phyloP scores from a whole-genome alignment of 1,284 basidiomycete genomes.

The Dichomitus squalens region DNA sequence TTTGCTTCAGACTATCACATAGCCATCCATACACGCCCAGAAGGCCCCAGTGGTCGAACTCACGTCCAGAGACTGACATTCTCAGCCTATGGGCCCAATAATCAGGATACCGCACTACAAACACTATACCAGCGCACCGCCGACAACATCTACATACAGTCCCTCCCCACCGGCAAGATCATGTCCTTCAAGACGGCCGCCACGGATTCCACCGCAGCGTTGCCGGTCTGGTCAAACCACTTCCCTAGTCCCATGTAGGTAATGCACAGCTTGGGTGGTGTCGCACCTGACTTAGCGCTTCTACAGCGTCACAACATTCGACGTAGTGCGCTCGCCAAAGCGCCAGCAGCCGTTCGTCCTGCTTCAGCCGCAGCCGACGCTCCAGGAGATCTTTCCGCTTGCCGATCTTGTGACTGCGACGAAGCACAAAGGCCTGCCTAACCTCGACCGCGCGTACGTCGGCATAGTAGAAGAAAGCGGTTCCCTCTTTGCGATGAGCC shows the following conservation, averaged over 20 bases:
- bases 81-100: conserved; percentile 85
- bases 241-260: conserved; percentile 62
- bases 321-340: conserved; percentile 57
- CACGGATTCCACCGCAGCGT: conserved; percentile 28
- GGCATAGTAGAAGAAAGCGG: conserved; percentile 72
- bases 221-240: conserved; percentile 57
- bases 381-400: conserved; percentile 63
- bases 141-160: conserved; percentile 78
- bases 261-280: neutral
- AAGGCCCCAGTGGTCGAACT: conserved; percentile 37
- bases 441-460: conserved; percentile 66
- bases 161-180: conserved; percentile 75
- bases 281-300: conserved; percentile 5
- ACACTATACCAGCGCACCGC: conserved; percentile 66
- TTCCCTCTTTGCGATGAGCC: conserved; percentile 80
- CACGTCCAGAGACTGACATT: conserved; percentile 79
- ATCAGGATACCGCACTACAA: conserved; percentile 70
- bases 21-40: conserved; percentile 60
- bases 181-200: conserved; percentile 64
- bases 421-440: conserved; percentile 42
- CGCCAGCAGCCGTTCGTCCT: conserved; percentile 69
- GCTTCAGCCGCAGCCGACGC: conserved; percentile 72
- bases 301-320: conserved; percentile 75
- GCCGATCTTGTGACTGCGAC: conserved; percentile 41
- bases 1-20: conserved; percentile 65